phyloP scores from a whole-genome alignment of 2,329 filamentous ascomycete genomes.

The Alternaria metachromatica region DNA sequence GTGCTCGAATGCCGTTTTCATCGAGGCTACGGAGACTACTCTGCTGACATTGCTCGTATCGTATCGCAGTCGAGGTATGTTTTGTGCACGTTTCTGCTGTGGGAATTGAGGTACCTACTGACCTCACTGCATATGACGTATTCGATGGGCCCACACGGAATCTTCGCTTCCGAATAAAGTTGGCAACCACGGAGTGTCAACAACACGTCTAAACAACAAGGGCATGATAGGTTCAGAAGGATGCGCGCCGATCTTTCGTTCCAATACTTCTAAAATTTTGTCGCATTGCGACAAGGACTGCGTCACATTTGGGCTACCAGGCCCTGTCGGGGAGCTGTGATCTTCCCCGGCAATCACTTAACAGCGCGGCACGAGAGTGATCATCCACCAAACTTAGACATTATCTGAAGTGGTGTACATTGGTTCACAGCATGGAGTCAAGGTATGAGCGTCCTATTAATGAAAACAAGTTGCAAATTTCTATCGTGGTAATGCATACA shows the following conservation, averaged over 20 bases:
- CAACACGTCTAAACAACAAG: neutral
- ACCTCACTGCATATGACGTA: neutral
- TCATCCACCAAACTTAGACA: neutral
- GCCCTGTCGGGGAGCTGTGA: neutral
- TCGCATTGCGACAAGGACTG: neutral
- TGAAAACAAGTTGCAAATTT: neutral
- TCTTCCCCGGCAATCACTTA: neutral
- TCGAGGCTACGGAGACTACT: slow-evolving; percentile 8
- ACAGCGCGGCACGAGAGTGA: neutral
- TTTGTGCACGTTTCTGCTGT: neutral
- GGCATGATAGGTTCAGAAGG: neutral
- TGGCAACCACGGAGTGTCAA: neutral
- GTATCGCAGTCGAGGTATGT: too few species aligned
- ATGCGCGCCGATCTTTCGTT: neutral
- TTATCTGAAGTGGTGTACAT: neutral
- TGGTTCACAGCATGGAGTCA: neutral
- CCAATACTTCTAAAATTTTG: rapidly evolving
- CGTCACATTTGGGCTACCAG: neutral
- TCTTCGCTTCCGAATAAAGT: rapidly evolving
- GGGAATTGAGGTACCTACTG: neutral
- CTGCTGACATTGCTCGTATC: neutral
- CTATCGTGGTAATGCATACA: neutral
- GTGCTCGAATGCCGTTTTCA: slow-evolving; percentile 6
- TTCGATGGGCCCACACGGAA: neutral
- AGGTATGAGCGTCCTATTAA: neutral